Evolutionary conservation across 2,329 filamentous ascomycete species (phyloP).

Genomic region (Colletotrichum sp.): DNA sequence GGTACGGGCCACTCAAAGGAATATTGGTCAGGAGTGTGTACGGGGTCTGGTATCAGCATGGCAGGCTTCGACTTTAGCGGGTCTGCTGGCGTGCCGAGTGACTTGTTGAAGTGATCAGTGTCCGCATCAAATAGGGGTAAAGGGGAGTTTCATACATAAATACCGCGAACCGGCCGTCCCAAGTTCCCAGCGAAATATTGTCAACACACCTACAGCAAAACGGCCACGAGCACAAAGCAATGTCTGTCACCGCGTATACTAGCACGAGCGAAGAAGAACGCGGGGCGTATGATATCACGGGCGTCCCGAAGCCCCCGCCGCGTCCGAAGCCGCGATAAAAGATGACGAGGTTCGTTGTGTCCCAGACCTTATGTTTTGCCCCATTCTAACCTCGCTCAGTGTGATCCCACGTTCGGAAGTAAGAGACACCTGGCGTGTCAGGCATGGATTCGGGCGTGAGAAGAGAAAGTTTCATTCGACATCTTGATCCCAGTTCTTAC

Average conservation of each 20-base stretch:
- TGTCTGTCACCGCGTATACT: no score
- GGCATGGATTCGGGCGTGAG: not conserved
- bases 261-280: no score
- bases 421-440: not conserved
- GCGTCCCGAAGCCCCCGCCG: not conserved
- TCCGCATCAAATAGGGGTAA: not conserved
- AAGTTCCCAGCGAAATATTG: not conserved
- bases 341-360: not conserved
- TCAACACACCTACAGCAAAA: no score
- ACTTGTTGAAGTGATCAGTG: not conserved
- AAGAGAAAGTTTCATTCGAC: not conserved
- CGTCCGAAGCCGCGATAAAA: not conserved
- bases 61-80: not conserved
- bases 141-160: not conserved
- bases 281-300: not conserved
- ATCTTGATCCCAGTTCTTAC: not conserved
- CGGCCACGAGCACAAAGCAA: no score
- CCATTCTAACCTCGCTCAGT: not conserved
- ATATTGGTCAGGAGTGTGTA: not conserved
- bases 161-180: not conserved
- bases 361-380: not conserved
- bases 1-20: not conserved
- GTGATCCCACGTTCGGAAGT: not conserved
- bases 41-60: not conserved
- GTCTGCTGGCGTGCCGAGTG: not conserved